Conservation (phyloP, 2,329 filamentous ascomycete species). For the Hypoxylon sp. region DNA sequence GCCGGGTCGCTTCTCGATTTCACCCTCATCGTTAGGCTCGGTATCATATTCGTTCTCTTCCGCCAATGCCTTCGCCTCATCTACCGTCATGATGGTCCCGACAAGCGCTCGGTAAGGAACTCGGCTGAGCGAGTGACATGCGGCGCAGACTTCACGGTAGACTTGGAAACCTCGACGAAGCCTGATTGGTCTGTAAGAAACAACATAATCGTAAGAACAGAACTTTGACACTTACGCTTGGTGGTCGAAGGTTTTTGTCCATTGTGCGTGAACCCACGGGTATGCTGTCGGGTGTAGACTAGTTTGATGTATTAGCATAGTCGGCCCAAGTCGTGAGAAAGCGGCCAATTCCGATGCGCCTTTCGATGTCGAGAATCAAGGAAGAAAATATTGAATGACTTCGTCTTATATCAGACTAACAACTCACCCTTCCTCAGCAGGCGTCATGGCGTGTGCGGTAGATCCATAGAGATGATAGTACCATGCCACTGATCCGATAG, state of each 20-base stretch:
- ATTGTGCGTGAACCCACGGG: conserved; percentile 95
- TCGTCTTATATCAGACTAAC: background rate
- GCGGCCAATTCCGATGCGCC: conserved; percentile 35
- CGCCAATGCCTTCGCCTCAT: conserved; percentile 96
- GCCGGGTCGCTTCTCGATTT: conserved; percentile 98
- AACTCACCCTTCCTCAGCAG: conserved; percentile 97
- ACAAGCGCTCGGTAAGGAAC: conserved; percentile 94
- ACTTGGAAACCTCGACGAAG: conserved; percentile 99
- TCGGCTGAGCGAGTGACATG: conserved; percentile 96
- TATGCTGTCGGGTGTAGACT: conserved; percentile 94
- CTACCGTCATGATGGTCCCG: conserved; percentile 92
- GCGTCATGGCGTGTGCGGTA: conserved; percentile 88
- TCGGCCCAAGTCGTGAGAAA: conserved; percentile 19
- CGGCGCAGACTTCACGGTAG: conserved; percentile 97
- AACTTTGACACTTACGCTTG: conserved; percentile 78
- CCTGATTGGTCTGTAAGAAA: conserved; percentile 73
- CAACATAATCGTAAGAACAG: conserved; percentile 1
- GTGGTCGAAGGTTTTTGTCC: conserved; percentile 97
- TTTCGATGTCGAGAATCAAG: conserved; percentile 37
- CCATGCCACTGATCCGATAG: conserved; percentile 92
- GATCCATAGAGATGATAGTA: conserved; percentile 97
- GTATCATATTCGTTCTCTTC: conserved; percentile 99
- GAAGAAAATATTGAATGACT: conserved; percentile 41
- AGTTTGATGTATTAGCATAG: conserved; percentile 44
- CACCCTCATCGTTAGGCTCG: conserved; percentile 97